Conservation (phyloP, 1,284 basidiomycete genomes). For the Ustilago nuda region DNA sequence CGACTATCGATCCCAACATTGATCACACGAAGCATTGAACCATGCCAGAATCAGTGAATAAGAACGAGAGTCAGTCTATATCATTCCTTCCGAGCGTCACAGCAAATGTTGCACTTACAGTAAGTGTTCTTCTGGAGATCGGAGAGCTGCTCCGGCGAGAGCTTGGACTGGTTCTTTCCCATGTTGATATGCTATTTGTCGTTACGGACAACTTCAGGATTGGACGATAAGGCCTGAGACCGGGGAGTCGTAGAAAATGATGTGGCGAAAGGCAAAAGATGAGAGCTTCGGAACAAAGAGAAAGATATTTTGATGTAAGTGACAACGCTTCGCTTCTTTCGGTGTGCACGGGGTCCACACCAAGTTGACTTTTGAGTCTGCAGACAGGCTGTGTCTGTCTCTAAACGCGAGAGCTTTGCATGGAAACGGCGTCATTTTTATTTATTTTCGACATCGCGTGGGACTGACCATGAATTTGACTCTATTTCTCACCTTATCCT, state of each 20-base stretch:
- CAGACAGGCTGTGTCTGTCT: not conserved
- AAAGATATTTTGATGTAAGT: slow-evolving; percentile 2
- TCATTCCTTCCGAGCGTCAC: not conserved
- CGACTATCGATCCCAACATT: slow-evolving; percentile 75
- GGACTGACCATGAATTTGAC: not conserved
- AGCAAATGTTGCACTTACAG: slow-evolving; percentile 76
- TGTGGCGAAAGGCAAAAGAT: slow-evolving; percentile 1
- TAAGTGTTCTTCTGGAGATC: slow-evolving; percentile 99
- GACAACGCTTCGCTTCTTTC: not conserved
- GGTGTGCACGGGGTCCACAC: slow-evolving; percentile 24
- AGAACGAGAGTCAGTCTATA: slow-evolving; percentile 24
- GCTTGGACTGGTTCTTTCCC: slow-evolving; percentile 98
- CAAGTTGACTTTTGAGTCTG: not conserved
- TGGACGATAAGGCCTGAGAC: not conserved
- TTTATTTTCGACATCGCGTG: slow-evolving; percentile 1
- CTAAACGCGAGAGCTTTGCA: not conserved
- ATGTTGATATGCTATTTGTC: slow-evolving; percentile 61
- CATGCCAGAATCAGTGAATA: not conserved
- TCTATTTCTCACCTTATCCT: not conserved
- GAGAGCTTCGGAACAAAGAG: not conserved
- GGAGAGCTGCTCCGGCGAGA: slow-evolving; percentile 91
- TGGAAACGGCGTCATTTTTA: slow-evolving; percentile 1
- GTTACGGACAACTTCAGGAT: not conserved
- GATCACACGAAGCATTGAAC: not conserved
- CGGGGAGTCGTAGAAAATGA: slow-evolving; percentile 8